These are phyloP conservation scores for Biancaea sappan DNA, from an alignment of 306 rosid genomes.

Conservation along the genomic window DNA sequence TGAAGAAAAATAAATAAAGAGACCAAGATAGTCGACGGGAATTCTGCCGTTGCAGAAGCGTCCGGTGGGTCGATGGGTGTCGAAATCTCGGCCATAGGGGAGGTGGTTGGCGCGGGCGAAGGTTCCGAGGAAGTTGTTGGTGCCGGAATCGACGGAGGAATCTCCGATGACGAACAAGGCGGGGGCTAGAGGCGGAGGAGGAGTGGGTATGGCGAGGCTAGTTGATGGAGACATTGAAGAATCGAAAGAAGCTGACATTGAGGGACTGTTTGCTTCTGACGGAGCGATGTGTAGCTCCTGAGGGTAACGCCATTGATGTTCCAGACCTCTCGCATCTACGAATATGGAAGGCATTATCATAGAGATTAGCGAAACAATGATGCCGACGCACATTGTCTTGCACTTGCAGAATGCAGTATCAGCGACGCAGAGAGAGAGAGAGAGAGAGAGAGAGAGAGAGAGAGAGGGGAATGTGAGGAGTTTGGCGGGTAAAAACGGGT, in stretches of 20 bases:
- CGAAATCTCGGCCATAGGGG: slow-evolving; percentile 88
- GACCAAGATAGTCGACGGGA: slow-evolving; percentile 88
- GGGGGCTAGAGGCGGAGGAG: slow-evolving; percentile 48
- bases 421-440: background rate
- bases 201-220: too few relatives aligned
- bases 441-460: background rate
- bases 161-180: slow-evolving; percentile 84
- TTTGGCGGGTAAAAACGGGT: slow-evolving; percentile 54
- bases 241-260: slow-evolving; percentile 38
- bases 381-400: slow-evolving; percentile 36
- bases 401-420: background rate
- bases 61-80: slow-evolving; percentile 78
- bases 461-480: background rate
- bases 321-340: slow-evolving; percentile 32
- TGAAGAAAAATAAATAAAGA: background rate
- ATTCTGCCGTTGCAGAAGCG: slow-evolving; percentile 83
- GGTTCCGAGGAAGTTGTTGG: slow-evolving; percentile 79
- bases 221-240: background rate
- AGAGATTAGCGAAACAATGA: slow-evolving; percentile 26
- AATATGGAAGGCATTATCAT: slow-evolving; percentile 20
- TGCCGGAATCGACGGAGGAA: slow-evolving; percentile 86
- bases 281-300: slow-evolving; percentile 6
- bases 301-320: slow-evolving; percentile 10
- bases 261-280: background rate
- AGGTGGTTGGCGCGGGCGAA: slow-evolving; percentile 79